A percentile compares a stretch with the other conserved stretches of the same genome.
Evolutionary conservation across 164 flowering plant species (phyloP).

Genomic region (Santalum album): DNA sequence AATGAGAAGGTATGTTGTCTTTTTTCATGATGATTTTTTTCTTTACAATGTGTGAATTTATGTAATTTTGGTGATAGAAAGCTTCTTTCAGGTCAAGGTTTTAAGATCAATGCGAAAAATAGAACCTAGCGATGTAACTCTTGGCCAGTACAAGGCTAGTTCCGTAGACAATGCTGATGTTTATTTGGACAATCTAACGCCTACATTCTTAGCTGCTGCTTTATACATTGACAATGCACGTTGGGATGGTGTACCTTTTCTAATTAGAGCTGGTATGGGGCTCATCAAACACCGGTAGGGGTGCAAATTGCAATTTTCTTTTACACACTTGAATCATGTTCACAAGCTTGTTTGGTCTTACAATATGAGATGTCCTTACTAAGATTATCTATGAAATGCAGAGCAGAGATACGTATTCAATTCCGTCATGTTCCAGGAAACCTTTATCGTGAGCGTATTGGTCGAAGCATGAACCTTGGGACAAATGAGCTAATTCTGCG

Average conservation of each 20-base stretch:
- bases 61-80: constrained; percentile 2
- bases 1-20: constrained; percentile 44
- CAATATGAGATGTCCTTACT: neutral
- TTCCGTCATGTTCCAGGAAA: constrained; percentile 54
- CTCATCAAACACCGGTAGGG: constrained; percentile 51
- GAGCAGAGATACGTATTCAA: constrained; percentile 58
- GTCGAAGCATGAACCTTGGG: constrained; percentile 33
- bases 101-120: constrained; percentile 42
- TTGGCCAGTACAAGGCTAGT: constrained; percentile 51
- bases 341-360: neutral
- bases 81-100: constrained; percentile 45
- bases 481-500: constrained; percentile 56
- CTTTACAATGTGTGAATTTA: neutral
- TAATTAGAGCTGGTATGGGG: constrained; percentile 54
- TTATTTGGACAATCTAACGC: constrained; percentile 32
- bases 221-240: constrained; percentile 57
- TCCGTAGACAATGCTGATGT: constrained; percentile 30
- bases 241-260: constrained; percentile 72
- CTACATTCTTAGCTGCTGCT: constrained; percentile 56
- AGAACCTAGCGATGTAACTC: constrained; percentile 37
- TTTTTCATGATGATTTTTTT: neutral
- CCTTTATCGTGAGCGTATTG: constrained; percentile 38
- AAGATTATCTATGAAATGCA: constrained; percentile 13
- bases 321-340: too few species aligned
- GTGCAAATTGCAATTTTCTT: too few species aligned